phyloP scores from a whole-genome alignment of 2,329 filamentous ascomycete genomes.

The Aspergillus japonicus region DNA sequence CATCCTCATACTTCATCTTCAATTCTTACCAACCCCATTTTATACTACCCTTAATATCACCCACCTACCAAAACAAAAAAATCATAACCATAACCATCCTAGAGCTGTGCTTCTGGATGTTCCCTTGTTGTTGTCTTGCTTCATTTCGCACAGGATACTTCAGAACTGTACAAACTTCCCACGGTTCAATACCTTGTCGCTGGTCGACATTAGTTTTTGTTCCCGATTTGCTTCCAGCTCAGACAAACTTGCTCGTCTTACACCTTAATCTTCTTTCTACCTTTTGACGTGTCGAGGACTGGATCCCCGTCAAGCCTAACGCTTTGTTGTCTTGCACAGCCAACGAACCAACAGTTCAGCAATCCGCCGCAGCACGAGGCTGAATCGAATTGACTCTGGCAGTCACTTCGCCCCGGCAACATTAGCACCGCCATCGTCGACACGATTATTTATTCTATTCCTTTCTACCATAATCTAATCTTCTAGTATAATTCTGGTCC shows the following conservation, averaged over 20 bases:
- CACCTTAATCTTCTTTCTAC: constrained; percentile 20
- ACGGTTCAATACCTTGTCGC: constrained; percentile 29
- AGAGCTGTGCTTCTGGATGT: constrained; percentile 39
- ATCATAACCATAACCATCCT: constrained; percentile 36
- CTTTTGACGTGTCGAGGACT: constrained; percentile 32
- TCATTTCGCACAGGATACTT: constrained; percentile 28
- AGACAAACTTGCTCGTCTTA: constrained; percentile 24
- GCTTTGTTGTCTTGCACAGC: constrained; percentile 17
- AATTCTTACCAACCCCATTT: constrained; percentile 6
- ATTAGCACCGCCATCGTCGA: constrained; percentile 22
- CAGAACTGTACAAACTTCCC: constrained; percentile 24
- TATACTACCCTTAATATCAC: constrained; percentile 17
- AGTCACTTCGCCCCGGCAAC: constrained; percentile 23
- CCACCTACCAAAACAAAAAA: constrained; percentile 31
- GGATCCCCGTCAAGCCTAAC: constrained; percentile 27
- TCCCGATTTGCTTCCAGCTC: constrained; percentile 25
- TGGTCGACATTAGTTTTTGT: constrained; percentile 32
- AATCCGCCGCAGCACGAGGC: constrained; percentile 12
- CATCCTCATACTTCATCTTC: constrained; percentile 16
- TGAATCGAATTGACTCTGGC: constrained; percentile 28
- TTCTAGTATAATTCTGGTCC: constrained; percentile 29
- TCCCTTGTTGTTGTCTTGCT: constrained; percentile 28
- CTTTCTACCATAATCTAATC: constrained; percentile 25
- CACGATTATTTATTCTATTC: constrained; percentile 19
- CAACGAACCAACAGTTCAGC: constrained; percentile 19